Evolutionary conservation across 305 asterid species (phyloP).

Genomic region (Coffea humblotiana): DNA sequence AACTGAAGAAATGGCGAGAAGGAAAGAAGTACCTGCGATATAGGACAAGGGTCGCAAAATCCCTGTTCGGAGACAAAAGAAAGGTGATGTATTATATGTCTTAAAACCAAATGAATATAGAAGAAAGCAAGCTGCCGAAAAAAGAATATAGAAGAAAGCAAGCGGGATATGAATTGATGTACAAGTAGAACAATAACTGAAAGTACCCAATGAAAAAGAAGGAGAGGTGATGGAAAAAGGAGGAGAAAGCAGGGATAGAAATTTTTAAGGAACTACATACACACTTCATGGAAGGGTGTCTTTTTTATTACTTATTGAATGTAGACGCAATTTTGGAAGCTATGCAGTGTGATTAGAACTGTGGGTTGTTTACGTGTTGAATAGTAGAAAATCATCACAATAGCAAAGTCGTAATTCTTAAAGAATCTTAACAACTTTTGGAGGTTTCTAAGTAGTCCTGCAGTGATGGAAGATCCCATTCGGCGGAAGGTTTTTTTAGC

Average conservation of each 20-base stretch:
- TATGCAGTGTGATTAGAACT: not conserved
- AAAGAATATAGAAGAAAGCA: conserved; percentile 5
- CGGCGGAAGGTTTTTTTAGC: no score
- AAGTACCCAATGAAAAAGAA: not conserved
- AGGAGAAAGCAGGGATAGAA: not conserved
- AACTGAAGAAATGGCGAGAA: not conserved
- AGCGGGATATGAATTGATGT: not conserved
- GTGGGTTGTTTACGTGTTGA: not conserved
- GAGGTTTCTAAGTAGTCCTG: no score
- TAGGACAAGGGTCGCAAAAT: not conserved
- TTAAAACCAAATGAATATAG: conserved; percentile 1
- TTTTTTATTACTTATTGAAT: not conserved
- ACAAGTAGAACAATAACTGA: not conserved
- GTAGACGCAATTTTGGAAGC: conserved; percentile 12
- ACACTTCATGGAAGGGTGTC: no score
- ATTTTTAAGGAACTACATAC: not conserved
- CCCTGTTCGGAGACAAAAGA: not conserved
- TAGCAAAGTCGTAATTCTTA: no score
- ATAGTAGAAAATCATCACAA: no score
- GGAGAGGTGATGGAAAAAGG: no score
- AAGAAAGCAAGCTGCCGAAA: not conserved
- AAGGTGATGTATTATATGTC: not conserved
- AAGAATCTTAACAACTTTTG: no score
- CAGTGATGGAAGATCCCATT: no score
- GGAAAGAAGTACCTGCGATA: conserved; percentile 4